Evolutionary conservation across 2,329 filamentous ascomycete genomes (phyloP).

Genomic region (Penicillium occitanis): DNA sequence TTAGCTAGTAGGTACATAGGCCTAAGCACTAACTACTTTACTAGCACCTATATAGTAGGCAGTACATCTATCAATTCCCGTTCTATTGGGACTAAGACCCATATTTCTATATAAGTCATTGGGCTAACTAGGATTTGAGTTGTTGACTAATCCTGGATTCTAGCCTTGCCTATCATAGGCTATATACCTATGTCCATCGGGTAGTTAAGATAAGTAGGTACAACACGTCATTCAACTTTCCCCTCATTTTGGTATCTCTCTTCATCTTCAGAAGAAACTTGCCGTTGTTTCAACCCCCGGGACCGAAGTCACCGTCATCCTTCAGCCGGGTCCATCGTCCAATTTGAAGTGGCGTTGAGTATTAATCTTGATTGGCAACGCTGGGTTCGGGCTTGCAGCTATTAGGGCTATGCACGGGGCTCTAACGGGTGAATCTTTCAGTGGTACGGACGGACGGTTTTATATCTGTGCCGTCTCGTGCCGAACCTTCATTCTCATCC

Average conservation of each 20-base stretch:
- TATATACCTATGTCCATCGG: not conserved
- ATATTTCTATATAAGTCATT: not conserved
- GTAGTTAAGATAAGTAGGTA: not conserved
- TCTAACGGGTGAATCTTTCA: not conserved
- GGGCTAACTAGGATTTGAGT: not conserved
- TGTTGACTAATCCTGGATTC: not conserved
- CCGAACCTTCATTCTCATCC: not conserved
- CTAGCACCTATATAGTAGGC: not conserved
- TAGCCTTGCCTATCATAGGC: not conserved
- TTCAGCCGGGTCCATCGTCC: not conserved
- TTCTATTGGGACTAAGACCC: not conserved
- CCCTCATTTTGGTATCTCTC: not conserved
- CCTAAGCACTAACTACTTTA: not conserved
- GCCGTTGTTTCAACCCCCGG: not conserved
- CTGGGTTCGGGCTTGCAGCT: not conserved
- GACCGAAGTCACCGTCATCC: not conserved
- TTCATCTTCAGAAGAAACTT: not conserved
- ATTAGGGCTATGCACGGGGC: conserved; percentile 1
- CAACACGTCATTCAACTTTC: not conserved
- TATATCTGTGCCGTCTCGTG: not conserved
- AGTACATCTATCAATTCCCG: not conserved
- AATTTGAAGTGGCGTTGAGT: not conserved
- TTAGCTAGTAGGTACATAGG: not conserved
- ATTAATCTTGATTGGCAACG: not conserved
- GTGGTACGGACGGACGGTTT: not conserved